These are phyloP conservation scores for Allium cepa DNA, from an alignment of 106 monocot species.

Conservation along the genomic window DNA sequence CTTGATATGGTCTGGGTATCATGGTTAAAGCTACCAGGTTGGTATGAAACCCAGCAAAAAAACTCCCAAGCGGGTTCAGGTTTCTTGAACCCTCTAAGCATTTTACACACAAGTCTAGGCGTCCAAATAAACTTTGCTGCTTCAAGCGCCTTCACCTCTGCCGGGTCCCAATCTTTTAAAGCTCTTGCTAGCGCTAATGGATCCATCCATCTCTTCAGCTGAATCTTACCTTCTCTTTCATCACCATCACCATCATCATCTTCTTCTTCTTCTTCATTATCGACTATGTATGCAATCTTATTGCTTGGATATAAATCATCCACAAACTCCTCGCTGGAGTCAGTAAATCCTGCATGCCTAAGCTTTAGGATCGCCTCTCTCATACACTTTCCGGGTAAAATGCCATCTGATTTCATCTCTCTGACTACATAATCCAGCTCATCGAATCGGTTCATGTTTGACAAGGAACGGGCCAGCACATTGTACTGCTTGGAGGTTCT, in stretches of 20 bases:
- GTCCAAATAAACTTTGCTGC: constrained; percentile 68
- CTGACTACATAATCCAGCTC: constrained; percentile 26
- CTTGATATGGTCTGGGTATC: constrained; percentile 56
- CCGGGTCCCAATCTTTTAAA: constrained; percentile 56
- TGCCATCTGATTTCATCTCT: constrained; percentile 61
- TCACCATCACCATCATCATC: constrained; percentile 16
- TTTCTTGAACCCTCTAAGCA: constrained; percentile 70
- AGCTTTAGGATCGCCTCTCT: constrained; percentile 40
- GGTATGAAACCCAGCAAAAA: constrained; percentile 86
- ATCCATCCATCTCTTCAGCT: constrained; percentile 78
- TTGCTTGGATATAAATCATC: constrained; percentile 35
- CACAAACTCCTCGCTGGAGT: constrained; percentile 44
- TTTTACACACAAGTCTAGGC: constrained; percentile 73
- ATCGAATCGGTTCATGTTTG: constrained; percentile 19
- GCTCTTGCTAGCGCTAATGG: constrained; percentile 56
- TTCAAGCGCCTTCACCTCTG: constrained; percentile 51
- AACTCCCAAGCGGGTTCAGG: constrained; percentile 77
- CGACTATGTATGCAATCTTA: constrained; percentile 47
- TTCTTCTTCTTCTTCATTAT: constrained; percentile 6
- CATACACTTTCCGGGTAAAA: constrained; percentile 44
- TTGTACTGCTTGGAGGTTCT: constrained; percentile 70
- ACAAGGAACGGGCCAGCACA: constrained; percentile 39
- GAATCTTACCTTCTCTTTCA: constrained; percentile 17
- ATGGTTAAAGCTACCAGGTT: constrained; percentile 54
- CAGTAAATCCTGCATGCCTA: constrained; percentile 36